Base-by-base conservation (phyloP, 805 yeast species). In the Sungouiella thailandica region DNA sequence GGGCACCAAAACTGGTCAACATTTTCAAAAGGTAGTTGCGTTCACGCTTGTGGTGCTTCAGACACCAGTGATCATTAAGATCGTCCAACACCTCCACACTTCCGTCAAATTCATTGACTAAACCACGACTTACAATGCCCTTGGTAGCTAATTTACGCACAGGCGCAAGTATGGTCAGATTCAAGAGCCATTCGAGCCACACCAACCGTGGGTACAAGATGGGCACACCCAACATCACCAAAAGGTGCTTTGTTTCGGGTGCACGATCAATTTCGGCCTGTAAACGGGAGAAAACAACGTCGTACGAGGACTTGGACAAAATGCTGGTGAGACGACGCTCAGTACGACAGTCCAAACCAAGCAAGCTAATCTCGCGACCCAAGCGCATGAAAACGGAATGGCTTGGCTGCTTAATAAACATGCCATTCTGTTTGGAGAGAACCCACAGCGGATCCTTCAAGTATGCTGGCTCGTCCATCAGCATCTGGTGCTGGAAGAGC, bases 11-110 rank as follows among this genome's bases (percentile, higher is more conserved):
- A 28, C 73, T 73, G 41, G 80, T 77, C 29, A 90, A 63, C 40
- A 65, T 65, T 25, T 66, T 69, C 41, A 89, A 62, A 25, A 90
- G 66, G 44, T 55, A 53, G 57, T 90, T 90, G 40, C 98, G 74
- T 60, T 90, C 98, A 31, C 60, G 58, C 56, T 90, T 93, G 62
- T 90, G 98, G 55, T 80, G 74, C 39, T 71, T 71, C 3, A 96
- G 81, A 57, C 97, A 88, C 98, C 98, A 90, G 62, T 90, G 97
- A 55, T 90, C 98, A 52, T 88, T 81, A 58, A 93, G 68, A 56
- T 90, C 97, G 53, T 93, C 97, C 45, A 93, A 70, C 11, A 90
- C 76, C 60, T 90, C 97, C 5, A 90, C 79, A 25, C 83, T 77
- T 2, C 97, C 97, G 54, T 89, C 96, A 51, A 89, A 90, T 47